Base-by-base conservation (phyloP, 305 asterid species). In the Fraxinus velutina region DNA sequence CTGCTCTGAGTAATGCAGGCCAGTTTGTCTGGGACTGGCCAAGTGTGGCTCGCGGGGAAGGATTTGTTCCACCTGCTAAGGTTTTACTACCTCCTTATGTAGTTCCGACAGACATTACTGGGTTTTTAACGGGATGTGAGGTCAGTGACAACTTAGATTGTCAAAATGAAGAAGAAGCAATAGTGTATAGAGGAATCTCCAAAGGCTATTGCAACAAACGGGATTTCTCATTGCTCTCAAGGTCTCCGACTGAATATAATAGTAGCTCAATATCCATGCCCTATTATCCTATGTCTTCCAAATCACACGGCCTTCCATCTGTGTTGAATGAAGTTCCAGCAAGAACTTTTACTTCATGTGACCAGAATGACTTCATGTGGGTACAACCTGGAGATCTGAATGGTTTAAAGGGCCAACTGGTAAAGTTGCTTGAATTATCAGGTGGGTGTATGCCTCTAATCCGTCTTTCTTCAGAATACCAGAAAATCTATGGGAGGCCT, bases 21-120 rank as follows among this genome's bases (percentile, higher is more conserved):
- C 88, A 92, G 80, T 94, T 91, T 39, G 92, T 96, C 32, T 96
- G 97, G 98, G 98, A 94, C 85, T 96, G 99, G 99, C 88, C 86
- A 44, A 90, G 92, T 55, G 86, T 96, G 68, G 98, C 90, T 82
- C 98, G 98, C 77, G 99, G 97, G 15, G 97, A 92, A 81, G 93
- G 97, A 21, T 90, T 91, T 85, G 86, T 92, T 27, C 93, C 97
- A 9, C 89, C 93, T 73, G 83, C 84, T n/a, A 92, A 86, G 86
- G 86, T 84, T 15, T 83, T 57, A 15, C 39, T 60, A 64, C 89
- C 88, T 36, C 78, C 88, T 79, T 77, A 84, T 81, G 83, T 84
- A 19, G 88, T 86, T 77, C 82, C 88, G 9, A 57, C 86, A 19
- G 95, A 91, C 34, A 30, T 80, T 70, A 44, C 90, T 32, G 84